Conservation (phyloP, 495 filamentous ascomycete species). For the Cercophora newfieldiana region DNA sequence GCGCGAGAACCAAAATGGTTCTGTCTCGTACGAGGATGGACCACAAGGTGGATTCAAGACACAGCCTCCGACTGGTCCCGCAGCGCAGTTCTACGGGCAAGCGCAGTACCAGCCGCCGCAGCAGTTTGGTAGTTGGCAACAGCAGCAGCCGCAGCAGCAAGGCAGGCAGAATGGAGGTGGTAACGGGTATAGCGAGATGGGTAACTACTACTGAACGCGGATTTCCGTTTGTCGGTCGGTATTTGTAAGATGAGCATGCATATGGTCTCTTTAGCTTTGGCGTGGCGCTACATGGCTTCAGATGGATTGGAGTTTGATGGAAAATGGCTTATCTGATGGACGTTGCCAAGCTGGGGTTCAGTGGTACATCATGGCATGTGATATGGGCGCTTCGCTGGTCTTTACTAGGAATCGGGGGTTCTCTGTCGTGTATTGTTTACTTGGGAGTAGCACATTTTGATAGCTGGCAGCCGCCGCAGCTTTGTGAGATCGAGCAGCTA, state of each 20-base stretch:
- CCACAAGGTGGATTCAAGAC: conserved; percentile 21
- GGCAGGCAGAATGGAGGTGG: conserved; percentile 22
- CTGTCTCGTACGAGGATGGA: conserved; percentile 46
- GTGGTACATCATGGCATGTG: background rate
- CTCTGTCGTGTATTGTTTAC: background rate
- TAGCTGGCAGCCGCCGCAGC: no score
- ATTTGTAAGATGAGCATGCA: background rate
- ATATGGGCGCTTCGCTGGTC: no score
- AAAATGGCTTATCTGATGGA: background rate
- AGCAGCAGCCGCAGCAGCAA: conserved; percentile 9
- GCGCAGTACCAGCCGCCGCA: conserved; percentile 29
- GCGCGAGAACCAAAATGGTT: conserved; percentile 38
- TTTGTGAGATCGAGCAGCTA: no score
- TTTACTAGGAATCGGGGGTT: no score
- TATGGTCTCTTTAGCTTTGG: background rate
- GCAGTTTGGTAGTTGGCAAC: conserved; percentile 11
- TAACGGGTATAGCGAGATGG: conserved; percentile 3
- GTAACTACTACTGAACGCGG: conserved; percentile 7
- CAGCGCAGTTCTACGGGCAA: conserved; percentile 19
- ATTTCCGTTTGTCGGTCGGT: background rate
- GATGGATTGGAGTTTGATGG: background rate
- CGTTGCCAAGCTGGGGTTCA: no score
- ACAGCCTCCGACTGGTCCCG: conserved; percentile 20
- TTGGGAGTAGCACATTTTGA: no score
- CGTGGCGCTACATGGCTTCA: background rate